A percentile compares a stretch with the other conserved stretches of the same genome.
phyloP scores from a whole-genome alignment of 768 basidiomycete genomes.

The Rhizopogon rudus region DNA sequence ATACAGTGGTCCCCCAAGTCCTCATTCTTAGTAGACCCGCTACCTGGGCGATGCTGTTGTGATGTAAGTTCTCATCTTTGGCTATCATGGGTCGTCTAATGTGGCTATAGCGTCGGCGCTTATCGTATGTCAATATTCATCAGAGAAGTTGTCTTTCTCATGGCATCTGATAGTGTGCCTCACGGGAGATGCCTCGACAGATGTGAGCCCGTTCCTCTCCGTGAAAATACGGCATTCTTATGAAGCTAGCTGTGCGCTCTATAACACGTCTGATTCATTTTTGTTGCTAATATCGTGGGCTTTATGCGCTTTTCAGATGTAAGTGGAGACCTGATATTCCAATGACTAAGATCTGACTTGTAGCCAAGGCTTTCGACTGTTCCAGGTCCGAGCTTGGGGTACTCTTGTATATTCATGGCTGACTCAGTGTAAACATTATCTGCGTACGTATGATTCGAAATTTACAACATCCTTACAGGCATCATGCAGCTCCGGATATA shows the following conservation, averaged over 20 bases:
- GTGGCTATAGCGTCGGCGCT: neutral
- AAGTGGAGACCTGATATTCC: neutral
- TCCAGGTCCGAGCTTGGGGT: constrained; percentile 28
- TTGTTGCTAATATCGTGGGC: neutral
- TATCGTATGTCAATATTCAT: neutral
- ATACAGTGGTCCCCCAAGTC: neutral
- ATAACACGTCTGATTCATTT: neutral
- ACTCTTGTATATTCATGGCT: constrained; percentile 26
- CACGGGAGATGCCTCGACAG: neutral
- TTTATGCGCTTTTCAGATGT: neutral
- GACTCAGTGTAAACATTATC: constrained; percentile 19
- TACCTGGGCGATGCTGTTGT: constrained; percentile 26
- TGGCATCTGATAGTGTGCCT: neutral
- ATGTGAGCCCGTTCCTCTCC: neutral
- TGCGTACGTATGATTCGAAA: constrained; percentile 4
- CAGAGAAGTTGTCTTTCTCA: neutral
- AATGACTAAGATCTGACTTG: neutral
- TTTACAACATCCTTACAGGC: constrained; percentile 7
- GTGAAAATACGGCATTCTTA: neutral
- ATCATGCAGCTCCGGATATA: constrained; percentile 30
- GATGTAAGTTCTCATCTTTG: constrained; percentile 13
- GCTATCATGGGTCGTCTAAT: neutral
- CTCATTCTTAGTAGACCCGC: constrained; percentile 18
- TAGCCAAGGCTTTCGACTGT: constrained; percentile 19
- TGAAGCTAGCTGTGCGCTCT: neutral